These are phyloP conservation scores for Primulina eburnea DNA, from an alignment of 257 asterid genomes.

Conservation along the genomic window DNA sequence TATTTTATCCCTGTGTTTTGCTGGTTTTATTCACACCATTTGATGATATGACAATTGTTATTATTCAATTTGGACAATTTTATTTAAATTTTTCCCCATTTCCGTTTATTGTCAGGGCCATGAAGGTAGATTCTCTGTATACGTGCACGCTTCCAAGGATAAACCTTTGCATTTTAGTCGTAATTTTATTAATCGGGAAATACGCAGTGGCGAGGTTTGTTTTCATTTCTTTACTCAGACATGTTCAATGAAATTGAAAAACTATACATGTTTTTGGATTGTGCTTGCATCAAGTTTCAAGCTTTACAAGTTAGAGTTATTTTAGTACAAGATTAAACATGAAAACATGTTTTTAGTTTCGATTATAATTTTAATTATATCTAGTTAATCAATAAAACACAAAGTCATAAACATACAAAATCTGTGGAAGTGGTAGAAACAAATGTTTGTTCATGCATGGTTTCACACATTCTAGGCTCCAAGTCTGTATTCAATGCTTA, in stretches of 20 bases:
- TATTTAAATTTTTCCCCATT: neutral
- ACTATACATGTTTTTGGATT: neutral
- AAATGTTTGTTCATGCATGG: too few species aligned
- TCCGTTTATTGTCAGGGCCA: constrained; percentile 67
- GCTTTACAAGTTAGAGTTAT: too few species aligned
- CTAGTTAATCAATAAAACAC: too few species aligned
- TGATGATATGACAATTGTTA: neutral
- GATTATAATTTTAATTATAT: too few species aligned
- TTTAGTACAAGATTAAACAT: too few species aligned
- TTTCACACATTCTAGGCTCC: too few species aligned
- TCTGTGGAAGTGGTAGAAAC: too few species aligned
- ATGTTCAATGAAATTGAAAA: constrained; percentile 7
- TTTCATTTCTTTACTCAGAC: constrained; percentile 22
- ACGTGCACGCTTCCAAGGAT: constrained; percentile 95
- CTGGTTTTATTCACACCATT: neutral
- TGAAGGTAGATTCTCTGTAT: constrained; percentile 94
- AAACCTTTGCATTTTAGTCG: constrained; percentile 97
- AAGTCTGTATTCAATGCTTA: neutral
- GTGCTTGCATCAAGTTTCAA: neutral
- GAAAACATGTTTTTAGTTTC: too few species aligned
- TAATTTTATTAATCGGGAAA: constrained; percentile 82
- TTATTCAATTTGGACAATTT: neutral
- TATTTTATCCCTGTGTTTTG: neutral
- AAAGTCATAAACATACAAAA: too few species aligned
- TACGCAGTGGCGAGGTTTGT: constrained; percentile 85